Evolutionary conservation across 306 rosid species (phyloP), one percentile per base, ranked within the genome.

Genomic region (Ochetophila trinervis): DNA sequence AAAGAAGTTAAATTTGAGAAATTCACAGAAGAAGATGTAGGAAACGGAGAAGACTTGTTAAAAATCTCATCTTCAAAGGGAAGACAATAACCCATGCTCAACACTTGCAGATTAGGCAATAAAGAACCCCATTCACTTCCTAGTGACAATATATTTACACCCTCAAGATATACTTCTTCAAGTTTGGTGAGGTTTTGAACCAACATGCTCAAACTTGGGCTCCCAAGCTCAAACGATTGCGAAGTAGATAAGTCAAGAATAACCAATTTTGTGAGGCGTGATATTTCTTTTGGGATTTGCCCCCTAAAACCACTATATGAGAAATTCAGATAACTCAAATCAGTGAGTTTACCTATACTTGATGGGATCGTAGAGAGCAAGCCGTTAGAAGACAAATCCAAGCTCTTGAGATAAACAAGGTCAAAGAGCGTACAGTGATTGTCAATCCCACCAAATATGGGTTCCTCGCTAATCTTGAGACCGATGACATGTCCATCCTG

Each of bases 41-140:
- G 73, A 10, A 74, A 20, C 15, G 44, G 21, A 27, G 63, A 1
- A 5, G 20, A 15, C 7, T 44, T 60, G 8, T 0, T 1, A 1
- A 74, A 6, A 1, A 64, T 60, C 4, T 32, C 4, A 47, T 62
- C 0, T 10, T 54, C 73, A 0, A 69, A 60, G 50, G 67, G 73
- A 10, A 12, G 0, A 40, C 79, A 34, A 0, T 27, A 0, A 0
- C 57, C 36, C 57, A 40, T 19, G 18, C 73, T 52, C 50, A 67
- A 35, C 10, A 66, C 78, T 8, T 5, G 15, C 48, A 58, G 42
- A 14, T 44, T 42, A 44, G 55, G 23, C 54, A 71, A 4, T 0
- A 58, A 58, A 32, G 24, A 57, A 3, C 71, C 20, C 66, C 58
- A 72, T 4, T 48, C 48, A 0, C 22, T 16, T 5, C 60, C 65